phyloP scores from a whole-genome alignment of 257 asterid genomes.

The Solanum rostratum region DNA sequence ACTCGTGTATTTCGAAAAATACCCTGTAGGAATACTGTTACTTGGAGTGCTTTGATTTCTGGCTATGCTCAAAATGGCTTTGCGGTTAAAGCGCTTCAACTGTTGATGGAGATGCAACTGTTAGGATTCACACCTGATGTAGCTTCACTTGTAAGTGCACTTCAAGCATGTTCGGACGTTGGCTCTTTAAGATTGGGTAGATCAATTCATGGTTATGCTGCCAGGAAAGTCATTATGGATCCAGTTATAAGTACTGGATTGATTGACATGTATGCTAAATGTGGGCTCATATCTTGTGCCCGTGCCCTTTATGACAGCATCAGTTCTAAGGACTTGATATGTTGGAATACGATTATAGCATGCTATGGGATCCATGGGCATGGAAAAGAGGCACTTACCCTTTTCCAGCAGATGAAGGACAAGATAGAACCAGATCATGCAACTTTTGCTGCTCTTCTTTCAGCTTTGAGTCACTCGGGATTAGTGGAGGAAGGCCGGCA shows the following conservation, averaged over 20 bases:
- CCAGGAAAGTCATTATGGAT: constrained; percentile 33
- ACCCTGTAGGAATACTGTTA: constrained; percentile 32
- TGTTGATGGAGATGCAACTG: constrained; percentile 51
- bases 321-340: constrained; percentile 33
- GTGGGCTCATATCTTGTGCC: constrained; percentile 49
- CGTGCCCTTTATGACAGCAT: constrained; percentile 29
- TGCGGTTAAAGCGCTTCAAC: constrained; percentile 33
- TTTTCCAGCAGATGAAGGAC: constrained; percentile 42
- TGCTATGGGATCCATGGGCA: constrained; percentile 71
- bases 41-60: constrained; percentile 76
- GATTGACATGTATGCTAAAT: constrained; percentile 76
- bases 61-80: constrained; percentile 58
- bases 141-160: constrained; percentile 54
- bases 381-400: constrained; percentile 48
- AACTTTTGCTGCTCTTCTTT: constrained; percentile 75
- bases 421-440: constrained; percentile 54
- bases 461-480: constrained; percentile 76
- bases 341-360: constrained; percentile 67
- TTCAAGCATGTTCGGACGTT: constrained; percentile 55
- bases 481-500: constrained; percentile 52
- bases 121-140: constrained; percentile 43
- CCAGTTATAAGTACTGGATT: constrained; percentile 50
- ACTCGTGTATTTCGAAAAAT: constrained; percentile 32
- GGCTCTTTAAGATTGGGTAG: constrained; percentile 39
- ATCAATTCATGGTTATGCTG: constrained; percentile 44